These are phyloP conservation scores for Clonostachys rosea DNA, from an alignment of 2,329 filamentous ascomycete species.

Conservation along the genomic window DNA sequence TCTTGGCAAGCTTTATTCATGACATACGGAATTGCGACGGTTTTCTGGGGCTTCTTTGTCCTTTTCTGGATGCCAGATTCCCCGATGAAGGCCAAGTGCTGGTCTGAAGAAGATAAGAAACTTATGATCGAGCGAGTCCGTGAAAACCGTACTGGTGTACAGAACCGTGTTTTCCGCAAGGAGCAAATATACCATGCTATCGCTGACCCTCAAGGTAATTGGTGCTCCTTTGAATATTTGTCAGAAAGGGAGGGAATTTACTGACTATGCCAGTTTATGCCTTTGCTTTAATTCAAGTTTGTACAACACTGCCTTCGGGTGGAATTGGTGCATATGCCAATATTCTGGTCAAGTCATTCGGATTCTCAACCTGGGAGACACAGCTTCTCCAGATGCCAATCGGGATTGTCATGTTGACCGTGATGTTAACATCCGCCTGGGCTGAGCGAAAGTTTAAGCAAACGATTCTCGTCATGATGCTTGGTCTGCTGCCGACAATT, in stretches of 20 bases:
- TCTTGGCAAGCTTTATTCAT: conserved; percentile 68
- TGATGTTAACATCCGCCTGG: background rate
- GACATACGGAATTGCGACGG: conserved; percentile 56
- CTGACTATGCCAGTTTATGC: conserved; percentile 38
- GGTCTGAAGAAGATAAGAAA: conserved; percentile 59
- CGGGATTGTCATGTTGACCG: conserved; percentile 27
- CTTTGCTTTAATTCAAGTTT: conserved; percentile 61
- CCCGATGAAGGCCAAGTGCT: conserved; percentile 68
- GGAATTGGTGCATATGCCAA: conserved; percentile 71
- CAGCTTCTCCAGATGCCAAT: conserved; percentile 59
- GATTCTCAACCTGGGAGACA: conserved; percentile 15
- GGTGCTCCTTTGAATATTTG: background rate
- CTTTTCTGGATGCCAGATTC: conserved; percentile 62
- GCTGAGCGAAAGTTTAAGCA: background rate
- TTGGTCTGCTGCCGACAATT: conserved; percentile 59
- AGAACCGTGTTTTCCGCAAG: conserved; percentile 45
- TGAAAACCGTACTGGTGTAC: conserved; percentile 56
- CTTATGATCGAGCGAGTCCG: conserved; percentile 58
- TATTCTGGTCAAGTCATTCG: conserved; percentile 35
- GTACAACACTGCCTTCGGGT: conserved; percentile 68
- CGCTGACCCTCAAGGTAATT: conserved; percentile 52
- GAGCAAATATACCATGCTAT: conserved; percentile 46
- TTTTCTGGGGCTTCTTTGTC: conserved; percentile 62
- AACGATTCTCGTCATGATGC: conserved; percentile 48
- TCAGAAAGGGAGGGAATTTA: background rate